Conservation (phyloP, 305 asterid genomes). For the Solanum hybrid region DNA sequence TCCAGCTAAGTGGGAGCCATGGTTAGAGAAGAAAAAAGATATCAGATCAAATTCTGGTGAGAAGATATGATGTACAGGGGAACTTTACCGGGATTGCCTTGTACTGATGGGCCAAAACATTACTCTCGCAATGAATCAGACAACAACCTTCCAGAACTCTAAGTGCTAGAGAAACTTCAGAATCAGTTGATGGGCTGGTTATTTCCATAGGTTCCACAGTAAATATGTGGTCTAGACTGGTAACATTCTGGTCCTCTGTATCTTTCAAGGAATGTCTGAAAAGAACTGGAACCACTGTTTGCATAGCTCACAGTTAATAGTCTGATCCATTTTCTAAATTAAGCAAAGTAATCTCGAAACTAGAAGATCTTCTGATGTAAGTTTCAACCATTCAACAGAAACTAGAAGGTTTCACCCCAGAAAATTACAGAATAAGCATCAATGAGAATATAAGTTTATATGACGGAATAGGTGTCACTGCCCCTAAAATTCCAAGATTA, state of each 20-base stretch:
- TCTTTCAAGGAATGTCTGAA: constrained; percentile 72
- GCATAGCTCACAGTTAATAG: constrained; percentile 3
- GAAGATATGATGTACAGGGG: not conserved
- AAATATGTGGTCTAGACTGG: constrained; percentile 60
- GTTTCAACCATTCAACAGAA: not conserved
- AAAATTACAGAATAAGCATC: not conserved
- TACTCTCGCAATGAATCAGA: constrained; percentile 69
- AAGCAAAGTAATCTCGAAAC: not conserved
- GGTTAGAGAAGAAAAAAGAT: not conserved
- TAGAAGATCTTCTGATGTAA: not conserved
- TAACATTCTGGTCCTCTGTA: constrained; percentile 55
- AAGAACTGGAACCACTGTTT: constrained; percentile 71
- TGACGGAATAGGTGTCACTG: not conserved
- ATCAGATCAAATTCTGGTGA: not conserved
- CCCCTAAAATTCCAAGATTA: not conserved
- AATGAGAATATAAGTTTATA: not conserved
- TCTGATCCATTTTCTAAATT: constrained; percentile 4
- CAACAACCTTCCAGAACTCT: constrained; percentile 95
- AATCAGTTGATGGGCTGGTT: constrained; percentile 73
- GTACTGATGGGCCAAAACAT: constrained; percentile 69
- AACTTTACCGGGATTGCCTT: constrained; percentile 55
- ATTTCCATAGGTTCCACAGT: constrained; percentile 69
- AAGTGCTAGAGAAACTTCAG: constrained; percentile 84
- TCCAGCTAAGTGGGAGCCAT: not conserved
- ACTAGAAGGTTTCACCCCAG: not conserved